phyloP scores from a whole-genome alignment of 805 yeast species.

The Wickerhamiella shivajii region DNA sequence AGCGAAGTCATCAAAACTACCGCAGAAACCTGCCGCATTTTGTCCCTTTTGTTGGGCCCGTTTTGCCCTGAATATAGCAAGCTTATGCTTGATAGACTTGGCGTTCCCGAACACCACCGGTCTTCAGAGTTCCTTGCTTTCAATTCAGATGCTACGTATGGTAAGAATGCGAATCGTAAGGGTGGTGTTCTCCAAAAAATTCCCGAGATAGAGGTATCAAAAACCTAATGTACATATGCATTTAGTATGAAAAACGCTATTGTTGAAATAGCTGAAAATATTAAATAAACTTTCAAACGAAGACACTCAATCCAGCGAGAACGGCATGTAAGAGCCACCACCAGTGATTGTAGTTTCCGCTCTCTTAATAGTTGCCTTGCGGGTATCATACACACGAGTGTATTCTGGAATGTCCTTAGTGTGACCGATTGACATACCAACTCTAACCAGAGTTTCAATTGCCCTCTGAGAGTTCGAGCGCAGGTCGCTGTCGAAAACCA shows the following conservation, averaged over 20 bases:
- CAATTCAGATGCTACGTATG: constrained; percentile 51
- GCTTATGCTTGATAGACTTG: constrained; percentile 45
- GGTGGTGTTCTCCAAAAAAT: constrained; percentile 26
- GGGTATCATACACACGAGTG: constrained; percentile 17
- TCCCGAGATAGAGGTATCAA: no score
- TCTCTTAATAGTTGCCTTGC: constrained; percentile 14
- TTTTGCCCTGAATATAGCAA: constrained; percentile 54
- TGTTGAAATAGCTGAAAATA: no score
- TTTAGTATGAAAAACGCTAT: no score
- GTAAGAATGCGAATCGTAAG: constrained; percentile 36
- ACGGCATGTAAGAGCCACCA: constrained; percentile 22
- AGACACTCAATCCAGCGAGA: constrained; percentile 15
- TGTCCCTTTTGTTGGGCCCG: constrained; percentile 54
- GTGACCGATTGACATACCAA: constrained; percentile 90
- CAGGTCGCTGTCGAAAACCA: constrained; percentile 58
- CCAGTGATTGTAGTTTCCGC: constrained; percentile 18
- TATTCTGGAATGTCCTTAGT: constrained; percentile 16
- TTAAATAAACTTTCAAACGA: no score
- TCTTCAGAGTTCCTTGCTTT: constrained; percentile 31
- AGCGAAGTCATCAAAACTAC: constrained; percentile 39
- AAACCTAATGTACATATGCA: no score
- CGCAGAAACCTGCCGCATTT: constrained; percentile 55
- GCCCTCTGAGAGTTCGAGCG: constrained; percentile 43
- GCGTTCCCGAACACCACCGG: constrained; percentile 34
- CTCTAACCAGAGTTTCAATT: constrained; percentile 71